Percentiles rank a stretch among this genome's conserved stretches.
Evolutionary conservation across 2,329 filamentous ascomycete genomes (phyloP).

Genomic region (Paraphaeosphaeria sporulosa): DNA sequence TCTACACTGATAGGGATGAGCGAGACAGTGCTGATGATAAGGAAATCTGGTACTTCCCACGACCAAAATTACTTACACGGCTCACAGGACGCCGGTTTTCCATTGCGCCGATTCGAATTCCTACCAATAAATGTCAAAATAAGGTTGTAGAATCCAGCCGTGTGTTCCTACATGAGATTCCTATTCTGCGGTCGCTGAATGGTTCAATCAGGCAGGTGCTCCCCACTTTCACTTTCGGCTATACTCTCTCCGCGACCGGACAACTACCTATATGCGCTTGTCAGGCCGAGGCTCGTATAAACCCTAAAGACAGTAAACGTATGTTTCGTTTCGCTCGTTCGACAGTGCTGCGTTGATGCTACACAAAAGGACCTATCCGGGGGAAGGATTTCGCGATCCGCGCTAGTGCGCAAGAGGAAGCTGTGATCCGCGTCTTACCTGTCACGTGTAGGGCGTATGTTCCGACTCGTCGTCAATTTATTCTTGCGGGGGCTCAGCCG

Average conservation of each 20-base stretch:
- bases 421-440: neutral
- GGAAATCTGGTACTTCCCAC: too few relatives aligned
- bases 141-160: neutral
- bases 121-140: neutral
- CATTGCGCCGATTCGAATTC: conserved; percentile 40
- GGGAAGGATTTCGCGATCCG: neutral
- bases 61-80: conserved; percentile 29
- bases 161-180: conserved; percentile 3
- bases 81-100: conserved; percentile 44
- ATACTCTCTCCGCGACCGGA: neutral
- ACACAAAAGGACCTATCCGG: neutral
- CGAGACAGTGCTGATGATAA: too few relatives aligned
- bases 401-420: conserved; percentile 4
- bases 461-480: neutral
- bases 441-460: neutral
- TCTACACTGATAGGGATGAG: neutral
- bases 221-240: neutral
- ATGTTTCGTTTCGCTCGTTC: neutral
- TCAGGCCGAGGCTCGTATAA: neutral
- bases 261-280: neutral
- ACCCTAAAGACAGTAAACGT: neutral
- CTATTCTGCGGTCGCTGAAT: neutral
- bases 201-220: neutral
- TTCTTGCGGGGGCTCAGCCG: neutral
- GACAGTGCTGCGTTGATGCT: neutral